phyloP scores from a whole-genome alignment of 2,329 filamentous ascomycete genomes.

The Penicillium sclerotigenum region DNA sequence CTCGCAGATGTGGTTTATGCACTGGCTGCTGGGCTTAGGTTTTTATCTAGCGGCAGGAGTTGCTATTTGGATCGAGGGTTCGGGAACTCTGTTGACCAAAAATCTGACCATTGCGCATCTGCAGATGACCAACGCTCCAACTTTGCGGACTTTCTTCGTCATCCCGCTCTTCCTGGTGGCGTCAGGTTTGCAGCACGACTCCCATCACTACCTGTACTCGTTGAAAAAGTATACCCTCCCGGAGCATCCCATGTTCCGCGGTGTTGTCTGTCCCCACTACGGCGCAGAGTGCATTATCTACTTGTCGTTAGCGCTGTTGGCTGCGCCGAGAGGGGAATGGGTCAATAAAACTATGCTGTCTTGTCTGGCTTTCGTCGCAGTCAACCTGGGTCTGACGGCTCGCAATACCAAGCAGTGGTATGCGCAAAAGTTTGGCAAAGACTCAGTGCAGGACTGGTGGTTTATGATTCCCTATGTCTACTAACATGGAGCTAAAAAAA shows the following conservation, averaged over 20 bases:
- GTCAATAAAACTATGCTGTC: conserved; percentile 72
- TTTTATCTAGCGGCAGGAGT: conserved; percentile 75
- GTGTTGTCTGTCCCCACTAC: conserved; percentile 83
- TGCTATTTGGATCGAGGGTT: conserved; percentile 80
- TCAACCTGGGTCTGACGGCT: conserved; percentile 81
- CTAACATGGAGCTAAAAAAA: conserved; percentile 17
- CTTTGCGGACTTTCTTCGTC: conserved; percentile 54
- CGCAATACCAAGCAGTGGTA: conserved; percentile 78
- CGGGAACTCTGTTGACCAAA: conserved; percentile 46
- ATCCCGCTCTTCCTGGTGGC: conserved; percentile 65
- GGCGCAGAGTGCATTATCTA: conserved; percentile 85
- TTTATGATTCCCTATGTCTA: conserved; percentile 66
- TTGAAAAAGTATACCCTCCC: conserved; percentile 83
- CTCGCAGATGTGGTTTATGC: conserved; percentile 79
- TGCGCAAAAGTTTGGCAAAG: conserved; percentile 66
- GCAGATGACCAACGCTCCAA: conserved; percentile 40
- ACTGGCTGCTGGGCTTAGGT: conserved; percentile 73
- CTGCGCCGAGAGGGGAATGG: conserved; percentile 63
- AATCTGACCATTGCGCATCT: conserved; percentile 35
- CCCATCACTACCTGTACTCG: conserved; percentile 66
- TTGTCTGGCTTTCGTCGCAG: conserved; percentile 67
- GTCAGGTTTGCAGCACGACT: conserved; percentile 70
- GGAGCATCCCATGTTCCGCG: conserved; percentile 65
- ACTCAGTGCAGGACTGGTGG: conserved; percentile 63
- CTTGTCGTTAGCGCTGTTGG: conserved; percentile 68